Evolutionary conservation across 1,284 basidiomycete genomes (phyloP).

Genomic region (Earliella scabrosa): DNA sequence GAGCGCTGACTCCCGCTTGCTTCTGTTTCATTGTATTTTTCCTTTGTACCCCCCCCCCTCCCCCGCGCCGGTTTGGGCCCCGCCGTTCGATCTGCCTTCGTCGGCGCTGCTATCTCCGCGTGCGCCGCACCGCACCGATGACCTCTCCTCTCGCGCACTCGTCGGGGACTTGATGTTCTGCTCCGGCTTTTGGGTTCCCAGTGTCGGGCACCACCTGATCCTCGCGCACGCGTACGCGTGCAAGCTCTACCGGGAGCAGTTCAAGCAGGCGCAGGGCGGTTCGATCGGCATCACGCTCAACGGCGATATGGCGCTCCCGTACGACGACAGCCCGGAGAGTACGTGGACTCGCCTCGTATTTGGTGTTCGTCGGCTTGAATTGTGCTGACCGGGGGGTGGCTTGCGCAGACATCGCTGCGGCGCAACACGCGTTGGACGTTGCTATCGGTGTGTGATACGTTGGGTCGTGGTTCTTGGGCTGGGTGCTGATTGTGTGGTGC

Average conservation of each 20-base stretch:
- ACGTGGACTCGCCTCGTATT: slow-evolving; percentile 28
- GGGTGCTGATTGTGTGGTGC: slow-evolving; percentile 19
- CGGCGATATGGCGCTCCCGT: slow-evolving; percentile 73
- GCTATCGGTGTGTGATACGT: slow-evolving; percentile 55
- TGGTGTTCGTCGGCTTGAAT: not conserved
- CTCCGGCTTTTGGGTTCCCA: too few relatives aligned
- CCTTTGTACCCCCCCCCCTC: not conserved
- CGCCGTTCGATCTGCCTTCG: too few relatives aligned
- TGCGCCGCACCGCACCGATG: not conserved
- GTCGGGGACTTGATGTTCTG: too few relatives aligned
- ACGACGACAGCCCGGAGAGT: slow-evolving; percentile 69
- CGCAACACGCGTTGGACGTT: slow-evolving; percentile 67
- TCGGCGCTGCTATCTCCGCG: too few relatives aligned
- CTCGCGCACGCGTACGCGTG: slow-evolving; percentile 71
- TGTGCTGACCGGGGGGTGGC: slow-evolving; percentile 5
- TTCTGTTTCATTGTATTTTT: not conserved
- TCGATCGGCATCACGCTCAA: slow-evolving; percentile 79
- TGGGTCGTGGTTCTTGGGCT: not conserved
- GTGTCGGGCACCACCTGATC: slow-evolving; percentile 71
- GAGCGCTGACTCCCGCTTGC: slow-evolving; percentile 7
- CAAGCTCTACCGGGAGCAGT: slow-evolving; percentile 66
- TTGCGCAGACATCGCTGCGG: slow-evolving; percentile 59
- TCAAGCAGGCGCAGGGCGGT: slow-evolving; percentile 59
- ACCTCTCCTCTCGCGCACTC: not conserved
- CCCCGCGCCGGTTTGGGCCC: not conserved